Conservation (phyloP, 2,329 filamentous ascomycete species). For the Boeremia lycopersici region DNA sequence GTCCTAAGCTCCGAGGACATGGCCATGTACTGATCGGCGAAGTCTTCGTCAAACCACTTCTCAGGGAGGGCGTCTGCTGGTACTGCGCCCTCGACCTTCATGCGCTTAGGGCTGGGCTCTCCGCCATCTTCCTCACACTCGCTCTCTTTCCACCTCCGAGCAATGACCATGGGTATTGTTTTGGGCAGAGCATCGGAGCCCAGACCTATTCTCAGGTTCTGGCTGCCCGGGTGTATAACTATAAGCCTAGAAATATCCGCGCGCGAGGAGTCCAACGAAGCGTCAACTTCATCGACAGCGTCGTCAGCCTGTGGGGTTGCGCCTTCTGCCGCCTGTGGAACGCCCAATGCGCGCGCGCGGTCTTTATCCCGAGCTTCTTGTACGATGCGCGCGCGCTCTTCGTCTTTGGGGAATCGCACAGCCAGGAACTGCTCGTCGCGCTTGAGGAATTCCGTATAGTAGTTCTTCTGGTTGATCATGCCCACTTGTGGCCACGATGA, state of each 20-base stretch:
- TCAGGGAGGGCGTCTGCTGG: constrained; percentile 67
- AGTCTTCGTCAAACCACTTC: constrained; percentile 85
- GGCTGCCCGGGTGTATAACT: constrained; percentile 92
- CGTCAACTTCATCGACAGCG: constrained; percentile 37
- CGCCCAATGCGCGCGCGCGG: constrained; percentile 77
- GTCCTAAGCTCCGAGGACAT: constrained; percentile 87
- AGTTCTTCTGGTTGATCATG: constrained; percentile 99
- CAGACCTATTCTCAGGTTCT: constrained; percentile 91
- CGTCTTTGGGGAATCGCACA: constrained; percentile 85
- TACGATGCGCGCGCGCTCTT: constrained; percentile 80
- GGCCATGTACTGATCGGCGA: constrained; percentile 70
- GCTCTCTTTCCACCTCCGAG: constrained; percentile 74
- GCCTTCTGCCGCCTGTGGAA: constrained; percentile 51
- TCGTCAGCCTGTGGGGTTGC: constrained; percentile 36
- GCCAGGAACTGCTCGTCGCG: constrained; percentile 95
- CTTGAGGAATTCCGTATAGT: constrained; percentile 93
- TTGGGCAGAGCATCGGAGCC: constrained; percentile 96
- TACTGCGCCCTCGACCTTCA: constrained; percentile 67
- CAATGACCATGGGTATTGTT: constrained; percentile 91
- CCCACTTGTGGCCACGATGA: constrained; percentile 90
- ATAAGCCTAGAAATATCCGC: constrained; percentile 87
- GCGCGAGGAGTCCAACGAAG: constrained; percentile 31
- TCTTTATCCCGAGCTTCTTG: constrained; percentile 88
- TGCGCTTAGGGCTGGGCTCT: constrained; percentile 73
- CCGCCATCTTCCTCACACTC: constrained; percentile 84